phyloP scores from a whole-genome alignment of 352 stramenopile species.

The Thalassiosira exigua region DNA sequence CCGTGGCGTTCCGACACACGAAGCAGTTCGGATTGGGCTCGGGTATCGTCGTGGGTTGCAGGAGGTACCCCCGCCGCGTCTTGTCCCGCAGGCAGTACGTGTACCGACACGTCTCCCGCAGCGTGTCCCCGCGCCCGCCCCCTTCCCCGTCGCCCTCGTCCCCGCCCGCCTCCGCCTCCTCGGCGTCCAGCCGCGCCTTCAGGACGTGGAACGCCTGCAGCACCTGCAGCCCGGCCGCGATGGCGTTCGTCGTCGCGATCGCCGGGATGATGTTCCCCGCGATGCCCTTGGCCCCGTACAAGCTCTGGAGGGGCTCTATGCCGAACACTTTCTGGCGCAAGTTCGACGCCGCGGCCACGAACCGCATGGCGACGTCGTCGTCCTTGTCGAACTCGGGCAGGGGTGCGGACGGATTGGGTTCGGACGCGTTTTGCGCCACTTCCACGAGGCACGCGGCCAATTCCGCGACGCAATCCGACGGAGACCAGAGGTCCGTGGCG shows the following conservation, averaged over 20 bases:
- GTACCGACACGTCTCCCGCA: constrained; percentile 90
- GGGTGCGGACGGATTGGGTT: constrained; percentile 18
- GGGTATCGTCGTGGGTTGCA: constrained; percentile 90
- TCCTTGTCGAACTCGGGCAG: constrained; percentile 97
- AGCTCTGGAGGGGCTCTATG: constrained; percentile 85
- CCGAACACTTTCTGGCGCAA: constrained; percentile 90
- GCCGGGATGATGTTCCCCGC: constrained; percentile 99
- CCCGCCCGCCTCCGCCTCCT: constrained; percentile 22
- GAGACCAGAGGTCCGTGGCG: constrained; percentile 88
- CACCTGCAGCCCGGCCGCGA: constrained; percentile 97
- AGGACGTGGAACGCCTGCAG: constrained; percentile 86
- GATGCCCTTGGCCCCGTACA: constrained; percentile 96
- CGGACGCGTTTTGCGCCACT: constrained; percentile 39
- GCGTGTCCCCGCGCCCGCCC: too few species aligned
- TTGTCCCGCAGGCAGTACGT: constrained; percentile 93
- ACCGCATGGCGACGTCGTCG: constrained; percentile 96
- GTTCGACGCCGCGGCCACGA: constrained; percentile 98
- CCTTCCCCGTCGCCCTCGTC: constrained; percentile 40
- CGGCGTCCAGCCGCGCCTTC: constrained; percentile 44
- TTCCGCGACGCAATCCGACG: constrained; percentile 88
- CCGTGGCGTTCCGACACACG: constrained; percentile 93
- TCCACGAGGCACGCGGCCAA: constrained; percentile 85
- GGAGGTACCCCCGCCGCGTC: constrained; percentile 90
- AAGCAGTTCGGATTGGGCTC: constrained; percentile 94
- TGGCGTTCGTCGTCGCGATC: constrained; percentile 99